Conservation (phyloP, 495 filamentous ascomycete species). For the Entonaema liquescens region DNA sequence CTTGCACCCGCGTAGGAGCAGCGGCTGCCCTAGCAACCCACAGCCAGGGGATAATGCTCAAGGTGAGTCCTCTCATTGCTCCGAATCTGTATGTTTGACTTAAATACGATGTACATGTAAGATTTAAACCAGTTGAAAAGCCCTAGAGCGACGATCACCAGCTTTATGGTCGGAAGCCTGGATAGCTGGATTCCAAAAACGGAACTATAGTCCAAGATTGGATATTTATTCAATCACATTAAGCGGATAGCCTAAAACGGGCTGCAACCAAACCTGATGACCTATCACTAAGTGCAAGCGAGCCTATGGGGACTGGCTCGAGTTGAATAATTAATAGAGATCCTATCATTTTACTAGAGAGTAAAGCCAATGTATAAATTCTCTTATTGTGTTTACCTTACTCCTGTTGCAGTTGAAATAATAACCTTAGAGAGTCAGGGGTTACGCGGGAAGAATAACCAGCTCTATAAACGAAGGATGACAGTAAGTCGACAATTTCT, state of each 20-base stretch:
- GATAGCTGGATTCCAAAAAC: conserved; percentile 10
- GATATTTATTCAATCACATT: conserved; percentile 14
- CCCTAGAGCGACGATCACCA: conserved; percentile 11
- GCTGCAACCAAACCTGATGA: conserved; percentile 14
- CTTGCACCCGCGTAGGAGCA: conserved; percentile 20
- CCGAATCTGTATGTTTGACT: neutral
- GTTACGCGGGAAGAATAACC: neutral
- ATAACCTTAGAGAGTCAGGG: neutral
- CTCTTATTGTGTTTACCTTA: neutral
- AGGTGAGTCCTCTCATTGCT: conserved; percentile 19
- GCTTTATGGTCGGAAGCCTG: conserved; percentile 24
- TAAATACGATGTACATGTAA: conserved; percentile 1
- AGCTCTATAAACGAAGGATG: neutral
- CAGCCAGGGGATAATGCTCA: conserved; percentile 15
- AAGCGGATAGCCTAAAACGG: conserved; percentile 37
- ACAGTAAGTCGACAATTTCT: neutral
- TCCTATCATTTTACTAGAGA: neutral
- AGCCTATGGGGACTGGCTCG: neutral
- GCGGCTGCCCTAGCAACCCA: conserved; percentile 17
- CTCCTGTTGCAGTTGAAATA: neutral
- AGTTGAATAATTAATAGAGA: neutral
- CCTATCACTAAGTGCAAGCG: neutral
- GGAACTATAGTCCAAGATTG: conserved; percentile 21
- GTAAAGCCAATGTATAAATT: neutral
- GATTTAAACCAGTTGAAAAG: neutral